phyloP scores from a whole-genome alignment of 1,284 basidiomycete genomes.

The Cutaneotrichosporon dermatis region DNA sequence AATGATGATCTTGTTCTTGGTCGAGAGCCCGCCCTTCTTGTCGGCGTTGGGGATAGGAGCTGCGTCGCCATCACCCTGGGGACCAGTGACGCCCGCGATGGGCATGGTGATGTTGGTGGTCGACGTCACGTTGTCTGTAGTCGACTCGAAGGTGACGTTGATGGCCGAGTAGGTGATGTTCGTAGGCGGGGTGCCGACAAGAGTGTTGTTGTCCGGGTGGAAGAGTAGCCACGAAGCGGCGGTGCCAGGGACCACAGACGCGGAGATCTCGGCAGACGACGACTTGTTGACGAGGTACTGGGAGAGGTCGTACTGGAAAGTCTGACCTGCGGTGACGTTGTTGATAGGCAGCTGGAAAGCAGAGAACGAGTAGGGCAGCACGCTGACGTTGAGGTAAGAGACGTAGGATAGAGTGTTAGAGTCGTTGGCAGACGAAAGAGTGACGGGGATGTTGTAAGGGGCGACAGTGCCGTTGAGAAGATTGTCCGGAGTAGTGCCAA shows the following conservation, averaged over 20 bases:
- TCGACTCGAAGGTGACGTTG: conserved; percentile 36
- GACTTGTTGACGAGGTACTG: conserved; percentile 33
- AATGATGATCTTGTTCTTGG: conserved; percentile 40
- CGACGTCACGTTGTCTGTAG: conserved; percentile 20
- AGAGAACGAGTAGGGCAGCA: conserved; percentile 51
- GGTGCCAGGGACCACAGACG: conserved; percentile 36
- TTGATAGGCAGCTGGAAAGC: conserved; percentile 43
- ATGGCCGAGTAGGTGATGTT: conserved; percentile 35
- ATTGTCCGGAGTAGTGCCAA: conserved; percentile 47
- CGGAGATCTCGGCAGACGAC: conserved; percentile 25
- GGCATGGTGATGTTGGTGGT: conserved; percentile 30
- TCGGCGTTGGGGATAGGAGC: conserved; percentile 24
- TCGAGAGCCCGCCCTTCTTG: conserved; percentile 32
- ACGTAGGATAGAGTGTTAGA: conserved; percentile 33
- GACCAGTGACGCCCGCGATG: conserved; percentile 29
- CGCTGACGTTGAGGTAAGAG: conserved; percentile 42
- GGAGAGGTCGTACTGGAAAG: conserved; percentile 34
- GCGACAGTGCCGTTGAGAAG: conserved; percentile 48
- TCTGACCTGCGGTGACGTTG: conserved; percentile 37
- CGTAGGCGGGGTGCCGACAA: conserved; percentile 39
- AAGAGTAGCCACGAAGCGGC: conserved; percentile 48
- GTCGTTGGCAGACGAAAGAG: conserved; percentile 34
- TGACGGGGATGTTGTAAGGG: conserved; percentile 42
- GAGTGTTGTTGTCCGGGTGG: conserved; percentile 39
- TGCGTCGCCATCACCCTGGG: conserved; percentile 13